phyloP scores from a whole-genome alignment of 2,329 filamentous ascomycete species.

The Microsporum ferrugineum region DNA sequence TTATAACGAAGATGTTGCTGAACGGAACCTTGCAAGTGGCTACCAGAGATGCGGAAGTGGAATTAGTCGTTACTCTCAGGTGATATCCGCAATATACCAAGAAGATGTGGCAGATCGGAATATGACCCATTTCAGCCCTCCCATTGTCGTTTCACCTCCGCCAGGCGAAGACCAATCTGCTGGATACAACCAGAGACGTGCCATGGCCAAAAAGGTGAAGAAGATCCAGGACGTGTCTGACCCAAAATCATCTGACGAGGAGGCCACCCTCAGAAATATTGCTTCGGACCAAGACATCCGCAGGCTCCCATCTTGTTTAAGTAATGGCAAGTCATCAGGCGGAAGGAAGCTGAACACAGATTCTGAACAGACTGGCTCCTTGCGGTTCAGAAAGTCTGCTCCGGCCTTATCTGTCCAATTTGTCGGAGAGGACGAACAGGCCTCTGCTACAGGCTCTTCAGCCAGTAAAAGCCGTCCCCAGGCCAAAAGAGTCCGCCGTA shows the following conservation, averaged over 20 bases:
- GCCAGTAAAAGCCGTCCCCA: not conserved
- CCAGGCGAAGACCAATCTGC: not conserved
- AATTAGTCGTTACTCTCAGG: conserved; percentile 19
- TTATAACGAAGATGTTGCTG: conserved; percentile 36
- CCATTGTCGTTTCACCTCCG: not conserved
- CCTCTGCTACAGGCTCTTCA: not conserved
- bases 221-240: not conserved
- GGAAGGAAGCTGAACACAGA: not conserved
- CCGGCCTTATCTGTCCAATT: conserved; percentile 2
- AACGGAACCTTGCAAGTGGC: conserved; percentile 24
- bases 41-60: not conserved
- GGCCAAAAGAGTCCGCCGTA: not conserved
- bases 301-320: not conserved
- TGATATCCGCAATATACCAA: conserved; percentile 29
- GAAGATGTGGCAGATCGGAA: conserved; percentile 35
- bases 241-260: not conserved
- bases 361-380: not conserved
- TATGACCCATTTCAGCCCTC: conserved; percentile 20
- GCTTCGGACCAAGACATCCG: conserved; percentile 19
- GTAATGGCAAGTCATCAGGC: not conserved
- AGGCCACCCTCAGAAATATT: conserved; percentile 9
- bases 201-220: not conserved
- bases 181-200: not conserved
- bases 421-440: conserved; percentile 1
- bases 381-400: conserved; percentile 8